Percentiles rank a stretch among this genome's conserved stretches.
Conservation (phyloP, 2,329 filamentous ascomycete genomes). For the Ascochyta viciae-villosae region DNA sequence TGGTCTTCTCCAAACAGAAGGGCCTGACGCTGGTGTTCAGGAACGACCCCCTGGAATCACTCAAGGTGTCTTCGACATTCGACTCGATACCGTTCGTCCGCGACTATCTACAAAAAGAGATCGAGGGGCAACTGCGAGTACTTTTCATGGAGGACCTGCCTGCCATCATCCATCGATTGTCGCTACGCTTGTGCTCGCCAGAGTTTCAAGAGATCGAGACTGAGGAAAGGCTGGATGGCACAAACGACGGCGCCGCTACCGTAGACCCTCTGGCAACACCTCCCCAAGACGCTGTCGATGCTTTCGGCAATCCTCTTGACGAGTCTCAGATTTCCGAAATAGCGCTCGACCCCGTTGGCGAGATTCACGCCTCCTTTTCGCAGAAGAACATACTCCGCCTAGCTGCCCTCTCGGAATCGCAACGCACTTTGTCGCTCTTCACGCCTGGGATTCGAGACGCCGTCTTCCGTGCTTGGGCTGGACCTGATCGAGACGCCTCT, state of each 20-base stretch:
- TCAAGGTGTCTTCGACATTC: slow-evolving; percentile 98
- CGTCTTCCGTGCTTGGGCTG: slow-evolving; percentile 91
- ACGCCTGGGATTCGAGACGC: slow-evolving; percentile 90
- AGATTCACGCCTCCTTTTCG: slow-evolving; percentile 89
- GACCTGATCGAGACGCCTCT: slow-evolving; percentile 73
- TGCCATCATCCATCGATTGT: slow-evolving; percentile 93
- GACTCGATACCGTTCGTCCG: slow-evolving; percentile 98
- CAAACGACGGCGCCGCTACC: slow-evolving; percentile 63
- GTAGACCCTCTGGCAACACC: slow-evolving; percentile 84
- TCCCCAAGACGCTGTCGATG: slow-evolving; percentile 82
- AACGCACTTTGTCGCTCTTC: slow-evolving; percentile 88
- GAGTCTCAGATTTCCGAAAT: slow-evolving; percentile 77
- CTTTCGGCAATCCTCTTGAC: slow-evolving; percentile 78
- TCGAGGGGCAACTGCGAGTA: slow-evolving; percentile 89
- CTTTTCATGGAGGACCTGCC: slow-evolving; percentile 98
- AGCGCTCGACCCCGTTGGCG: slow-evolving; percentile 78
- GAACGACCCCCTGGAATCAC: slow-evolving; percentile 95
- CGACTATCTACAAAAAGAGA: slow-evolving; percentile 94
- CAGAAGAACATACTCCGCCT: slow-evolving; percentile 91
- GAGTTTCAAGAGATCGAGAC: slow-evolving; percentile 77
- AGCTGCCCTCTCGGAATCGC: slow-evolving; percentile 82
- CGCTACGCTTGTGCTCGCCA: slow-evolving; percentile 85
- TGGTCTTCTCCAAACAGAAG: slow-evolving; percentile 98
- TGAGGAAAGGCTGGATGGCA: slow-evolving; percentile 58
- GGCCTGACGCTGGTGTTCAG: slow-evolving; percentile 95